phyloP scores from a whole-genome alignment of 805 yeast species.

The Suhomyces canberraensis region DNA sequence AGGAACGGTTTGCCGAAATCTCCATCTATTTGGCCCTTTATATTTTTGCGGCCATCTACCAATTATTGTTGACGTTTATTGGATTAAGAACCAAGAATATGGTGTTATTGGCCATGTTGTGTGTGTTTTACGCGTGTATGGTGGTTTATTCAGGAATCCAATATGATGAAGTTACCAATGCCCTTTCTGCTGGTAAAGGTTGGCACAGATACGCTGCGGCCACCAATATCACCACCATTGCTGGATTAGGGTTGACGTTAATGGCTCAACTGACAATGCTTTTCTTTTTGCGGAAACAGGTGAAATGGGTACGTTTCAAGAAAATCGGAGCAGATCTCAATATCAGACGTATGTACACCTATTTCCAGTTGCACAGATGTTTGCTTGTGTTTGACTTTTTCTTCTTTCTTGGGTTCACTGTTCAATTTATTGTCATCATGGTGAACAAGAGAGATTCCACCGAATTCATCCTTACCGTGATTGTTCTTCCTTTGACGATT shows the following conservation, averaged over 20 bases:
- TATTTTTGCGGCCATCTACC: constrained; percentile 45
- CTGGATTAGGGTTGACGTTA: constrained; percentile 35
- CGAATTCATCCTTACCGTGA: constrained; percentile 46
- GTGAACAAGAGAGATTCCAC: constrained; percentile 30
- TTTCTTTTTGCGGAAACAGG: constrained; percentile 33
- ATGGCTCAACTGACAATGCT: constrained; percentile 25
- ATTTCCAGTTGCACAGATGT: constrained; percentile 40
- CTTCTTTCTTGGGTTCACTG: constrained; percentile 49
- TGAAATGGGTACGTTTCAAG: constrained; percentile 47
- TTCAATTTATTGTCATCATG: constrained; percentile 48
- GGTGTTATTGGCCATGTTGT: constrained; percentile 36
- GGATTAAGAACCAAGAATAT: constrained; percentile 41
- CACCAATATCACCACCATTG: constrained; percentile 42
- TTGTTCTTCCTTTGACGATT: constrained; percentile 44
- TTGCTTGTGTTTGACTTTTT: constrained; percentile 41
- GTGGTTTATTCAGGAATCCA: constrained; percentile 46
- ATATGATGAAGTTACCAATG: constrained; percentile 34
- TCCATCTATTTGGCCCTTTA: constrained; percentile 46
- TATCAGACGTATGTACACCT: constrained; percentile 33
- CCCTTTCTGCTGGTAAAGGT: constrained; percentile 17
- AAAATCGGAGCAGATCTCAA: constrained; percentile 46
- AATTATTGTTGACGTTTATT: constrained; percentile 33
- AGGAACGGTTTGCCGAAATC: constrained; percentile 24
- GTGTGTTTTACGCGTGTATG: constrained; percentile 41
- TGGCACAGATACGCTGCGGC: constrained; percentile 35